These are phyloP conservation scores for Blastobotrys raffinosifermentans DNA, from an alignment of 1,139 yeast species.

Conservation along the genomic window DNA sequence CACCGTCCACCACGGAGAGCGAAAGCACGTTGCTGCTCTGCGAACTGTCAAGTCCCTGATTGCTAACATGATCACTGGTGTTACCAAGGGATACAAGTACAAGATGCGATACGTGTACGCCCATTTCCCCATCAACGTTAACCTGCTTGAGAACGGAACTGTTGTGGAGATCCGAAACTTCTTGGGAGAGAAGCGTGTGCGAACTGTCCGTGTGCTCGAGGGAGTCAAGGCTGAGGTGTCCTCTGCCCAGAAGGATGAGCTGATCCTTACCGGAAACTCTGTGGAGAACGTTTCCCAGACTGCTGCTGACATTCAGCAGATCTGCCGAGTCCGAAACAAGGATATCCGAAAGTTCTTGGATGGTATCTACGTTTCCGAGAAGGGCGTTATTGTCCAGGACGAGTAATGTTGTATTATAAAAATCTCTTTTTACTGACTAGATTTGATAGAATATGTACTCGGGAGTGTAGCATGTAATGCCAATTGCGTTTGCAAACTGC, in stretches of 20 bases:
- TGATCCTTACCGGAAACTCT: slow-evolving; percentile 90
- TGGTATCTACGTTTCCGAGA: slow-evolving; percentile 99
- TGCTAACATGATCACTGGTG: slow-evolving; percentile 95
- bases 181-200: slow-evolving; percentile 97
- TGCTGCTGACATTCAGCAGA: slow-evolving; percentile 98
- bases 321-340: slow-evolving; percentile 99
- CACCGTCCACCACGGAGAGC: slow-evolving; percentile 97
- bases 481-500: slow-evolving; percentile 55
- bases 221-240: slow-evolving; percentile 92
- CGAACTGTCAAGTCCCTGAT: slow-evolving; percentile 97
- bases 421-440: neutral
- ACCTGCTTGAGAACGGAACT: slow-evolving; percentile 71
- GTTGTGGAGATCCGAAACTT: slow-evolving; percentile 97
- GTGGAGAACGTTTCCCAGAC: slow-evolving; percentile 97
- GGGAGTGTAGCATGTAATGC: slow-evolving; percentile 57
- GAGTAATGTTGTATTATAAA: slow-evolving; percentile 30
- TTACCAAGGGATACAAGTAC: slow-evolving; percentile 98
- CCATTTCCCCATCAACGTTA: slow-evolving; percentile 99
- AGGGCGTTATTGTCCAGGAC: slow-evolving; percentile 77
- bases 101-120: slow-evolving; percentile 99
- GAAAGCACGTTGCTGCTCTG: slow-evolving; percentile 99
- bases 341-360: slow-evolving; percentile 99
- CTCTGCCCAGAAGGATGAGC: slow-evolving; percentile 87
- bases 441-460: slow-evolving; percentile 45
- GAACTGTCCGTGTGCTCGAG: slow-evolving; percentile 75